Evolutionary conservation across 2,329 filamentous ascomycete species (phyloP).

Genomic region (Ceratocystis papillata): DNA sequence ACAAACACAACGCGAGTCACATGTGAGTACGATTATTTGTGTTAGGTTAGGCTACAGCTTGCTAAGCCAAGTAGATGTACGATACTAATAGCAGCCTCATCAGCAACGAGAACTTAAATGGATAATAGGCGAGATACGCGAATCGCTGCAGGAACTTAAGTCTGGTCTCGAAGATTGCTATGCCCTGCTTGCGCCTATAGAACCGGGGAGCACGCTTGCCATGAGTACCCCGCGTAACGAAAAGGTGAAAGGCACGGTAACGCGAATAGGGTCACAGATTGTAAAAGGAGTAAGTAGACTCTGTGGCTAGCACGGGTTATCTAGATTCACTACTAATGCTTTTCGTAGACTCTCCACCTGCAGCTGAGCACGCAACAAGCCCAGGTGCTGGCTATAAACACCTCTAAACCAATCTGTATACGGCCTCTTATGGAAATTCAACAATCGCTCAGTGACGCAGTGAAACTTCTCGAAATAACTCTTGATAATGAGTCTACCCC

Average conservation of each 20-base stretch:
- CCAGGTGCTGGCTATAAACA: constrained; percentile 40
- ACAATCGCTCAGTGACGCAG: constrained; percentile 67
- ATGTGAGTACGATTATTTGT: constrained; percentile 34
- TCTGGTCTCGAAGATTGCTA: constrained; percentile 79
- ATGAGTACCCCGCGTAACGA: constrained; percentile 81
- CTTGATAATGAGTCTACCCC: constrained; percentile 48
- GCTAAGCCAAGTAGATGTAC: not conserved
- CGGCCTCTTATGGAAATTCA: constrained; percentile 61
- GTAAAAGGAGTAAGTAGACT: constrained; percentile 65
- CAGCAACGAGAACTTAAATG: constrained; percentile 46
- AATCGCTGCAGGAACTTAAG: constrained; percentile 41
- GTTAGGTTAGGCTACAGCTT: not conserved
- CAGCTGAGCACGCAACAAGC: constrained; percentile 58
- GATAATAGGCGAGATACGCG: constrained; percentile 42
- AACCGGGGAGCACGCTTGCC: constrained; percentile 78
- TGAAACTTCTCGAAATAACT: constrained; percentile 72
- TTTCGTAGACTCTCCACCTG: constrained; percentile 57
- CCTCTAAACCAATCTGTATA: constrained; percentile 46
- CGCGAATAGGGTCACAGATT: constrained; percentile 77
- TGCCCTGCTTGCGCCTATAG: constrained; percentile 69
- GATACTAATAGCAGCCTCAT: constrained; percentile 23
- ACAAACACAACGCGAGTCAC: constrained; percentile 39
- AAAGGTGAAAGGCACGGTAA: constrained; percentile 83
- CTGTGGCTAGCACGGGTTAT: not conserved
- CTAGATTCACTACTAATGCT: constrained; percentile 15